Evolutionary conservation across 2,329 filamentous ascomycete genomes (phyloP).

Genomic region (Ramularia collo-cygni): DNA sequence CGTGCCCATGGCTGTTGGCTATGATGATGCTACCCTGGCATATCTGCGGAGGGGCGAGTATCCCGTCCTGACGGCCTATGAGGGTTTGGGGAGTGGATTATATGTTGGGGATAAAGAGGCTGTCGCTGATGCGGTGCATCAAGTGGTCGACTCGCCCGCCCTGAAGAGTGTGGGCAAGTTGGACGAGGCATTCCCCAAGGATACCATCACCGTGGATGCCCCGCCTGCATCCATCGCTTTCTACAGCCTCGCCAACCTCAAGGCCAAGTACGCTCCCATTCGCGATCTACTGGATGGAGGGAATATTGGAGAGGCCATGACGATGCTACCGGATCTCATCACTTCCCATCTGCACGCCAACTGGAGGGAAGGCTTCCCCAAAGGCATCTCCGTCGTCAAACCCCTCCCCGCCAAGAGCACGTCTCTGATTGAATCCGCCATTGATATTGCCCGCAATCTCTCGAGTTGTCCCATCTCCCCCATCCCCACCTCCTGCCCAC

Average conservation of each 20-base stretch:
- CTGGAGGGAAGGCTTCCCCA: slow-evolving; percentile 72
- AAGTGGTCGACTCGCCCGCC: slow-evolving; percentile 38
- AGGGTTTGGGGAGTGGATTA: slow-evolving; percentile 62
- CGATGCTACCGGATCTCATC: slow-evolving; percentile 65
- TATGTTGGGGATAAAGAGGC: slow-evolving; percentile 60
- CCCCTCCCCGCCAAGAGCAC: slow-evolving; percentile 70
- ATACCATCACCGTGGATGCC: slow-evolving; percentile 59
- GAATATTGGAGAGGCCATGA: slow-evolving; percentile 53
- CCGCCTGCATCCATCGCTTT: slow-evolving; percentile 65
- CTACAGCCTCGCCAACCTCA: slow-evolving; percentile 61
- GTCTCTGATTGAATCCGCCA: slow-evolving; percentile 60
- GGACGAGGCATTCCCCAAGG: slow-evolving; percentile 52
- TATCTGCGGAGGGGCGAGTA: slow-evolving; percentile 72
- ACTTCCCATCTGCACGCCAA: slow-evolving; percentile 77
- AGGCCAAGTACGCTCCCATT: slow-evolving; percentile 60
- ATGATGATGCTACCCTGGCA: slow-evolving; percentile 63
- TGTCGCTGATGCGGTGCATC: slow-evolving; percentile 38
- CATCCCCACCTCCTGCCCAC: slow-evolving; percentile 71
- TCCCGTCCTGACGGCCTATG: slow-evolving; percentile 65
- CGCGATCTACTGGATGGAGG: slow-evolving; percentile 50
- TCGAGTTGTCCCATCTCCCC: slow-evolving; percentile 68
- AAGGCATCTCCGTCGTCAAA: slow-evolving; percentile 75
- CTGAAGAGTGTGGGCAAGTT: slow-evolving; percentile 59
- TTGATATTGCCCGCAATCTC: slow-evolving; percentile 67
- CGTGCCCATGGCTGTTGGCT: slow-evolving; percentile 71